A percentile compares a stretch with the other conserved stretches of the same genome.
phyloP scores from a whole-genome alignment of 306 rosid species.

The Carpinus fangiana region DNA sequence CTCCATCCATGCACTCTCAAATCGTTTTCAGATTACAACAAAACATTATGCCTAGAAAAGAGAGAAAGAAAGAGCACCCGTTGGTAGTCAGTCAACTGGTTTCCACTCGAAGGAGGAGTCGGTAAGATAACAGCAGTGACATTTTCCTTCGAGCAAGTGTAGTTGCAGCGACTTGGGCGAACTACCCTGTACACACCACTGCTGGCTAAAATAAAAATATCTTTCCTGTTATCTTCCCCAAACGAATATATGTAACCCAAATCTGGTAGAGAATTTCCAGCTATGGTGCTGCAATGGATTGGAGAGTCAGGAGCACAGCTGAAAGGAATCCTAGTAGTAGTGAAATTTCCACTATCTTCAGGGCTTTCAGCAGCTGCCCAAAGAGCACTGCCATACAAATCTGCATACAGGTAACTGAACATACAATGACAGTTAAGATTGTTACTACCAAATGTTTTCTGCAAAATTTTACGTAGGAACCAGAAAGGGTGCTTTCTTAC shows the following conservation, averaged over 20 bases:
- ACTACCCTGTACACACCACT: slow-evolving; percentile 71
- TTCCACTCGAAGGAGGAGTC: slow-evolving; percentile 31
- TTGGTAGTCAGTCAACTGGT: slow-evolving; percentile 15
- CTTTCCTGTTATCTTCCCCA: slow-evolving; percentile 77
- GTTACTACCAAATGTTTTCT: background rate
- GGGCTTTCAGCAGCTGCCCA: slow-evolving; percentile 33
- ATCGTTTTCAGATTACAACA: background rate
- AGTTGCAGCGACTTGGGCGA: slow-evolving; percentile 76
- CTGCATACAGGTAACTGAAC: slow-evolving; percentile 38
- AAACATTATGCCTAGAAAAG: background rate
- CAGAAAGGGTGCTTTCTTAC: slow-evolving; percentile 2
- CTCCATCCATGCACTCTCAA: too few species aligned
- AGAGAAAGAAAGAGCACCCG: background rate
- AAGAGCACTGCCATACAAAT: slow-evolving; percentile 20
- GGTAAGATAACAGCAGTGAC: slow-evolving; percentile 35
- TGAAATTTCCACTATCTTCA: slow-evolving; percentile 34
- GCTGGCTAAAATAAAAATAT: slow-evolving; percentile 64
- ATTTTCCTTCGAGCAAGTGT: slow-evolving; percentile 61
- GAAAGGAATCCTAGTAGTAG: slow-evolving; percentile 39
- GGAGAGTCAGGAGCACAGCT: slow-evolving; percentile 73
- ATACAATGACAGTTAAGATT: background rate
- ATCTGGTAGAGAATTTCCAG: slow-evolving; percentile 54
- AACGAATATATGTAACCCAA: slow-evolving; percentile 71
- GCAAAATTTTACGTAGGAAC: background rate
- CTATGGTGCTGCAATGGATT: slow-evolving; percentile 47